Evolutionary conservation across 2,329 filamentous ascomycete genomes (phyloP).

Genomic region (Apiospora kogelbergensis): DNA sequence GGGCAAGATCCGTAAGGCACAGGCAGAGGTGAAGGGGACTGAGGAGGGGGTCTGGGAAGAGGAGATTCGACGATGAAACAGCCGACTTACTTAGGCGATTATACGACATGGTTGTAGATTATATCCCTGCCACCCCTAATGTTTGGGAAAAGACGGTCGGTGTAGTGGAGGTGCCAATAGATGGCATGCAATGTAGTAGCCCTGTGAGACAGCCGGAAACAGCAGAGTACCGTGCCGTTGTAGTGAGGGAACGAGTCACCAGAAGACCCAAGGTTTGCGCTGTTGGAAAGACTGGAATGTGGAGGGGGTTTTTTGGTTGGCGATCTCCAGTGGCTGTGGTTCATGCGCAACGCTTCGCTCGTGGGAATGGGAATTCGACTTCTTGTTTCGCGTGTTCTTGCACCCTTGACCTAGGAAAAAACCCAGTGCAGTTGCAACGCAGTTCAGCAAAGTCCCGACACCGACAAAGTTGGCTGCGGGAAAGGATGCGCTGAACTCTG

Average conservation of each 20-base stretch:
- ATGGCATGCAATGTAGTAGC: not conserved
- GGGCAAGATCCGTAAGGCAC: not conserved
- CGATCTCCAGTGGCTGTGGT: conserved; percentile 3
- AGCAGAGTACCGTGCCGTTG: not conserved
- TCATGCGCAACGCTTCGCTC: conserved; percentile 1
- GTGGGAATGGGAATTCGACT: conserved; percentile 5
- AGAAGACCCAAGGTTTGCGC: not conserved
- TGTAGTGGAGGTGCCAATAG: not conserved
- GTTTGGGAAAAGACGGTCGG: conserved; percentile 1
- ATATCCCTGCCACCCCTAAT: conserved; percentile 8
- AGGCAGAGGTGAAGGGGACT: not conserved
- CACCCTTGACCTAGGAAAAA: not conserved
- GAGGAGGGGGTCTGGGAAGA: not conserved
- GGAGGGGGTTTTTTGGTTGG: not conserved
- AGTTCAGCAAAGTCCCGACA: not conserved
- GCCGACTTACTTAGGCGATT: conserved; percentile 10
- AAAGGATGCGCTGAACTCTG: not conserved
- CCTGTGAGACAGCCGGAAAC: not conserved
- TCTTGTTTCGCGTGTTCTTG: not conserved
- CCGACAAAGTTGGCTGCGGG: not conserved
- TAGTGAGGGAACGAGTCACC: not conserved
- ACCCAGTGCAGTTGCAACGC: not conserved
- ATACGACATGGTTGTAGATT: conserved; percentile 9
- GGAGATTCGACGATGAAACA: conserved; percentile 6
- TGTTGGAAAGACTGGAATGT: not conserved